Evolutionary conservation across 1,284 basidiomycete species (phyloP), one percentile per base, ranked within the genome.

Genomic region (Anthracocystis walkeri): DNA sequence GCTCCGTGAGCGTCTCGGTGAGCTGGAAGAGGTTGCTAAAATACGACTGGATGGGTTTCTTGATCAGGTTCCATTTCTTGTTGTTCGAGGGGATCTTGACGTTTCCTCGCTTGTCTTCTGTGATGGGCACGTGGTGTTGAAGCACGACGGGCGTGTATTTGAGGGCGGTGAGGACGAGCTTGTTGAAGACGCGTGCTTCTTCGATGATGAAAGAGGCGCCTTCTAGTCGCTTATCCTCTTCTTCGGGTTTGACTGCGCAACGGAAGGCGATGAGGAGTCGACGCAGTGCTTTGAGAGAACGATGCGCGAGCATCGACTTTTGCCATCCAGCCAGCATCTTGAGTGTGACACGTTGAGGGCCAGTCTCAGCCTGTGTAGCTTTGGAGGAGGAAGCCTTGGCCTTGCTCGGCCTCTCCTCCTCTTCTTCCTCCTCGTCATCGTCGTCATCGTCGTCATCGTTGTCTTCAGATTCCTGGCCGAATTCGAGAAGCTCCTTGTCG

Each of bases 101-200:
- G 57, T 76, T 73, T 52, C 78, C 76, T 4, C 62, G 58, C 51
- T 75, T 70, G 50, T 67, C 65, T 49, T 75, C 91, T 87, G 94
- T 95, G 87, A 90, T 93, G 0, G 96, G 95, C 42, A 93, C 88
- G 82, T 97, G 95, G 81, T 95, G 91, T 62, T 90, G 88, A 12
- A 99, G 89, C 2, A 98, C 90, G 38, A 98, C 89, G 0, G 96
- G 96, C 0, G 94, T 95, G 86, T 94, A 99, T 83, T 91, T 91
- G 55, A 99, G 88, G 0, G 94, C 88, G 2, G 95, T 97, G 14
- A 90, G 89, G 35, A 99, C 88, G 21, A 99, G 89, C 86, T 97
- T 97, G 87, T 92, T 92, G 87, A 96, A 99, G 38, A 84, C 82
- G 40, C 70, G 87, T 7, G 82, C 72, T 46, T 80, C 78, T 27